Conservation (phyloP, 2,329 filamentous ascomycete species). For the Orbilia brochopaga region DNA sequence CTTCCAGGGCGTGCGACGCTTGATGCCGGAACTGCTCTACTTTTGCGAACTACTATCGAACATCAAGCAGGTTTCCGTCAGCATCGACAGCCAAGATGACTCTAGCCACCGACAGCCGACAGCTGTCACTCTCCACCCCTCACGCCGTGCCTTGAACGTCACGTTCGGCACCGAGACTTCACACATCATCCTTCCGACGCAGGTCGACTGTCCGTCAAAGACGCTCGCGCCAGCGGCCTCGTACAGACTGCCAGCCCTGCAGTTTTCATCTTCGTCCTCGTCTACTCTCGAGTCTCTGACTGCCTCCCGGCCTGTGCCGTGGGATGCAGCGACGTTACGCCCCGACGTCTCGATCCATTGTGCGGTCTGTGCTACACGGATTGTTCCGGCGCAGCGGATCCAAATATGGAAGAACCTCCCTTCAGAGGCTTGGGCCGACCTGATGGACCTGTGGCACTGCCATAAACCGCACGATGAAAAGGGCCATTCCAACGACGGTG, state of each 20-base stretch:
- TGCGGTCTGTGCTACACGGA: conserved; percentile 60
- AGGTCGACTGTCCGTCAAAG: conserved; percentile 60
- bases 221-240: conserved; percentile 61
- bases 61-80: conserved; percentile 69
- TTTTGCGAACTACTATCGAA: conserved; percentile 67
- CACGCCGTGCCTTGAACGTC: conserved; percentile 57
- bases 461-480: conserved; percentile 79
- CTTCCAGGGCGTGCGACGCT: conserved; percentile 14
- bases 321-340: conserved; percentile 64
- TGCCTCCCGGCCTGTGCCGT: conserved; percentile 60
- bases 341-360: conserved; percentile 56
- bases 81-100: conserved; percentile 60
- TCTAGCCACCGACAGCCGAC: conserved; percentile 55
- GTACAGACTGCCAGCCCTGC: conserved; percentile 53
- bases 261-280: conserved; percentile 51
- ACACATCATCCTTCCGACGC: conserved; percentile 61
- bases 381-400: conserved; percentile 59
- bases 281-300: conserved; percentile 20
- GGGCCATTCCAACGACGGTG: conserved; percentile 55
- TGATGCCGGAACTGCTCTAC: conserved; percentile 48
- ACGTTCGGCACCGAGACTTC: conserved; percentile 60
- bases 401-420: conserved; percentile 86
- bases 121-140: conserved; percentile 54
- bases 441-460: conserved; percentile 99
- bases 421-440: conserved; percentile 97